Base-by-base conservation (phyloP, 75 land plant genomes). In the Cunninghamia lanceolata region DNA sequence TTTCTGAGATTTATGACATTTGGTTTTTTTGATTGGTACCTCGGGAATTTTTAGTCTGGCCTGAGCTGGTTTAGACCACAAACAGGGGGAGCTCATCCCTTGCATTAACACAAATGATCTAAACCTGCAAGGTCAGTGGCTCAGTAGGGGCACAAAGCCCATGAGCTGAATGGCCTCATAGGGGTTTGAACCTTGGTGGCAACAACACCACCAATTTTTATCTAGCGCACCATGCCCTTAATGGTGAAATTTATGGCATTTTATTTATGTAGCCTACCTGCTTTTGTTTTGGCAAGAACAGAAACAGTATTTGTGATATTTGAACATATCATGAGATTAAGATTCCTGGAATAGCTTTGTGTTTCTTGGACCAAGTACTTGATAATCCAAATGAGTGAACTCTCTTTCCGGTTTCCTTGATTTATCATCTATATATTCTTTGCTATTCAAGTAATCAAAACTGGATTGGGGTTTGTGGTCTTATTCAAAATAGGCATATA, bases 401-500 rank as follows among this genome's bases (percentile, higher is more conserved):
- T 71, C 75, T 34, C 15, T 32, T 32, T 32, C 0, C 32, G 5
- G 35, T 10, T 71, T 71, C 35, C 10, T 30, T 8, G 74, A 71
- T 71, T 71, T 32, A 71, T 30, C 8, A 32, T 71, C 35, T 71
- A n/a, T 71, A 71, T 30, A 30, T 34, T 10, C 28, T 34, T n/a
- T 30, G 81, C 71, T 11, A 19, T 77, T 47, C 79, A 87, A 19
- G 34, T 70, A 79, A 35, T 86, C 11, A 87, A 86, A 34, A 21
- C 10, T 34, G 36, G 15, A 71, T 9, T 30, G 1, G 9, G 11
- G 75, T 71, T 71, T 11, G 9, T 71, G 36, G 36, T 71, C 75
- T 30, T 34, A 71, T 2, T 30, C n/a, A 25, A 28, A 4, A 34
- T 10, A 71, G 35, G 35, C 36, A 71, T 71, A 15, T 71, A 34